phyloP scores from a whole-genome alignment of 2,329 filamentous ascomycete species.

The Xylariaceae sp. region DNA sequence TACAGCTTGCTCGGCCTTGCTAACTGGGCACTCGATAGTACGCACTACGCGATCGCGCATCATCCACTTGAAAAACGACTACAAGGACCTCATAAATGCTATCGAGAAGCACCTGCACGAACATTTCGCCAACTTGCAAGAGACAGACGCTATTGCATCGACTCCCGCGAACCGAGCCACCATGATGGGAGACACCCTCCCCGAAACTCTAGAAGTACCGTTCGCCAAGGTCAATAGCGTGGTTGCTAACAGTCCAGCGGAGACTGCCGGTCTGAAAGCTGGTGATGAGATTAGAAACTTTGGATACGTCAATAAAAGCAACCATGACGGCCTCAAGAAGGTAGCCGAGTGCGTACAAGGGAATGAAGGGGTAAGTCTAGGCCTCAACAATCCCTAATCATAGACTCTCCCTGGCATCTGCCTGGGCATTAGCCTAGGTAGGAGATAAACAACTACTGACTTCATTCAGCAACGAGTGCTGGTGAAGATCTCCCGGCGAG shows the following conservation, averaged over 20 bases:
- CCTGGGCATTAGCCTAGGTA: neutral
- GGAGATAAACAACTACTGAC: constrained; percentile 12
- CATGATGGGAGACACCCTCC: constrained; percentile 45
- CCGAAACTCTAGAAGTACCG: constrained; percentile 51
- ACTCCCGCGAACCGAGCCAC: constrained; percentile 33
- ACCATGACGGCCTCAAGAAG: constrained; percentile 84
- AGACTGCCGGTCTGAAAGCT: constrained; percentile 76
- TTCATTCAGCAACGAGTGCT: constrained; percentile 68
- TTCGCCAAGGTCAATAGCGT: constrained; percentile 94
- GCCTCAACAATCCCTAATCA: neutral
- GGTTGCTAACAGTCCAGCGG: constrained; percentile 78
- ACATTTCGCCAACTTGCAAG: constrained; percentile 78
- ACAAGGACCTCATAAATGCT: constrained; percentile 83
- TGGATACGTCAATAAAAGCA: constrained; percentile 81
- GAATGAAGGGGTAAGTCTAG: constrained; percentile 79
- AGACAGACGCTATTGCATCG: constrained; percentile 52
- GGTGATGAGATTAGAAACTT: constrained; percentile 87
- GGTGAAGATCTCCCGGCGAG: constrained; percentile 68
- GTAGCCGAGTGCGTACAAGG: constrained; percentile 90
- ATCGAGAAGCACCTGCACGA: constrained; percentile 89
- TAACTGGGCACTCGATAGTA: constrained; percentile 60
- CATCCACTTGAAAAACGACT: constrained; percentile 89
- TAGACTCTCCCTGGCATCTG: neutral
- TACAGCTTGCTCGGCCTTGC: neutral
- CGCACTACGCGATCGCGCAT: constrained; percentile 92